Conservation (phyloP, 768 basidiomycete species). For the Amanita fuliginea region DNA sequence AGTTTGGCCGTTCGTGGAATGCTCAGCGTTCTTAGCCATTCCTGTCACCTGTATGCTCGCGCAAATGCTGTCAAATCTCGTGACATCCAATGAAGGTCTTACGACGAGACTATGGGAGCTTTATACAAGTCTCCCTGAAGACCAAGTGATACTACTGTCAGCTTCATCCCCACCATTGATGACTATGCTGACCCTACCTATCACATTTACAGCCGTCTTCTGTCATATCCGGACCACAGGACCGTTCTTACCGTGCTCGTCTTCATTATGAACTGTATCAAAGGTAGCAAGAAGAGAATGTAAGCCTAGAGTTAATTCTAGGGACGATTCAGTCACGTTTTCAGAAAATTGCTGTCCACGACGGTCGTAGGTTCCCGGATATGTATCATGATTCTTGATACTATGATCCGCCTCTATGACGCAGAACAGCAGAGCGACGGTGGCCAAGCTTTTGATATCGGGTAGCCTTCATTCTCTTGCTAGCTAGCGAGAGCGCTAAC, state of each 20-base stretch:
- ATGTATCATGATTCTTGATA: slow-evolving; percentile 58
- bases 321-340: slow-evolving; percentile 8
- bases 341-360: slow-evolving; percentile 41
- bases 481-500: slow-evolving; percentile 4
- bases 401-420: slow-evolving; percentile 62
- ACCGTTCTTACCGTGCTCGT: slow-evolving; percentile 54
- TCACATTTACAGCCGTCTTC: slow-evolving; percentile 33
- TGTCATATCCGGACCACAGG: slow-evolving; percentile 54
- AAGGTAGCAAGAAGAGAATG: slow-evolving; percentile 45
- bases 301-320: slow-evolving; percentile 21
- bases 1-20: neutral
- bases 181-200: slow-evolving; percentile 7
- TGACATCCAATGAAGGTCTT: slow-evolving; percentile 60
- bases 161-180: slow-evolving; percentile 10
- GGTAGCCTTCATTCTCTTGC: slow-evolving; percentile 31
- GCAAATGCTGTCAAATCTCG: slow-evolving; percentile 76
- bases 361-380: slow-evolving; percentile 51
- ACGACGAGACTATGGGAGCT: slow-evolving; percentile 49
- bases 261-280: slow-evolving; percentile 63
- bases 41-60: slow-evolving; percentile 53
- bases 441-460: slow-evolving; percentile 65
- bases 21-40: slow-evolving; percentile 34
- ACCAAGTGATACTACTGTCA: slow-evolving; percentile 68
- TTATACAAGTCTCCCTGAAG: slow-evolving; percentile 59
- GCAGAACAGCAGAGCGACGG: slow-evolving; percentile 52